These are phyloP conservation scores for Trypanosomatidae sp. DNA, from an alignment of 208 protist species.

Conservation along the genomic window DNA sequence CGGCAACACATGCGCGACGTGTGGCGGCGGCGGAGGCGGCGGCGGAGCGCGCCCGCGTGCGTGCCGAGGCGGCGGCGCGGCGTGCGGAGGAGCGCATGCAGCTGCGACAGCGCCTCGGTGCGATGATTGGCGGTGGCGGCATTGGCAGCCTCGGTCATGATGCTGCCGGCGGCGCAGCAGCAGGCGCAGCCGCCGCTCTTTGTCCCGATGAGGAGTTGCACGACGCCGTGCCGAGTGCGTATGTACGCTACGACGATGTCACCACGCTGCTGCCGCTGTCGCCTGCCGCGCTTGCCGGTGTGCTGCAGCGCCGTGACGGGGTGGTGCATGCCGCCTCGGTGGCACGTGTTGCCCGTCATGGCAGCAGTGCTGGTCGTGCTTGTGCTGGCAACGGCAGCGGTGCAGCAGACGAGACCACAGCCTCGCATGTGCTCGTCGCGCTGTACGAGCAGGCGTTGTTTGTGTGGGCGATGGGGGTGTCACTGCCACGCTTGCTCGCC, in stretches of 20 bases:
- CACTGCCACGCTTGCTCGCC: conserved; percentile 32
- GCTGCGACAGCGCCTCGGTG: conserved; percentile 25
- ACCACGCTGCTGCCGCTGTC: too few species aligned
- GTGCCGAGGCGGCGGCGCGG: conserved; percentile 32
- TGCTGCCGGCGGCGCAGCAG: too few species aligned
- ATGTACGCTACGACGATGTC: conserved; percentile 25
- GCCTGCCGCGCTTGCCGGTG: too few species aligned
- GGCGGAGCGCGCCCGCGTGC: conserved; percentile 21
- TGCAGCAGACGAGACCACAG: conserved; percentile 7
- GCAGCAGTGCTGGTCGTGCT: too few species aligned
- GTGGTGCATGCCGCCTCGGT: too few species aligned
- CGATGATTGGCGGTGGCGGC: too few species aligned
- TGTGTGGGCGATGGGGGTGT: conserved; percentile 64
- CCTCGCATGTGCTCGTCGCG: conserved; percentile 22
- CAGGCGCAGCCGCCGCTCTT: too few species aligned
- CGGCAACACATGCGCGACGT: conserved; percentile 36
- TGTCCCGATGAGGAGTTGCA: too few species aligned
- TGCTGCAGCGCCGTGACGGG: too few species aligned
- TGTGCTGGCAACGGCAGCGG: too few species aligned
- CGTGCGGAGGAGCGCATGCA: conserved; percentile 48
- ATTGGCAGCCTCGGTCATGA: too few species aligned
- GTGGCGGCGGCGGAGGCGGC: conserved; percentile 34
- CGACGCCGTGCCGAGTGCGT: conserved; percentile 11
- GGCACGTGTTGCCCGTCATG: too few species aligned
- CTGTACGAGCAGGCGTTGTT: conserved; percentile 59